These are phyloP conservation scores for Zymoseptoria tritici DNA, from an alignment of 2,329 filamentous ascomycete species.

Conservation along the genomic window DNA sequence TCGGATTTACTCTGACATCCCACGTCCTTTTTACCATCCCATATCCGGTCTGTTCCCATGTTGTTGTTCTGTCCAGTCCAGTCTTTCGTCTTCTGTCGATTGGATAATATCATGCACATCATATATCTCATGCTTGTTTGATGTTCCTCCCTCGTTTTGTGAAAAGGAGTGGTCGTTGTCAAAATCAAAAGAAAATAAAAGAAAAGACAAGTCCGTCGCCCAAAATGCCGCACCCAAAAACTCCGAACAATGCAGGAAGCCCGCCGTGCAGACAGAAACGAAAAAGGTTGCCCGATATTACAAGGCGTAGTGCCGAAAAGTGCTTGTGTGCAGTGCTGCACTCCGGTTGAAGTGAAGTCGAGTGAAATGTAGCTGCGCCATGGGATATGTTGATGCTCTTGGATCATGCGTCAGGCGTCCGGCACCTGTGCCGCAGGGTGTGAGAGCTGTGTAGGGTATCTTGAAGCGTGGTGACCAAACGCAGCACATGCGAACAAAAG, in stretches of 20 bases:
- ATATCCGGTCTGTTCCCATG: neutral
- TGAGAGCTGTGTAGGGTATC: conserved; percentile 7
- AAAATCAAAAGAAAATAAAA: neutral
- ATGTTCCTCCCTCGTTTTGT: neutral
- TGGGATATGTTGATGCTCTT: neutral
- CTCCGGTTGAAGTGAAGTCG: too few species aligned
- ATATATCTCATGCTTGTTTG: neutral
- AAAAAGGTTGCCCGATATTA: neutral
- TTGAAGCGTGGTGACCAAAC: conserved; percentile 13
- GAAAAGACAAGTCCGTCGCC: neutral
- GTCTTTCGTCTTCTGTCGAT: neutral
- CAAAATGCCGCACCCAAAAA: neutral
- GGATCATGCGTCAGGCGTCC: conserved; percentile 6
- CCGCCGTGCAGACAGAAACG: neutral
- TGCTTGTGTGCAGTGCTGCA: neutral
- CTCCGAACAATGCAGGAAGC: neutral
- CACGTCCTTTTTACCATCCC: neutral
- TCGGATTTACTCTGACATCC: neutral
- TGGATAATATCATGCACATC: neutral
- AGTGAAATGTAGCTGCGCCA: too few species aligned
- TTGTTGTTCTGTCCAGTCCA: neutral
- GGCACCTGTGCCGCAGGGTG: conserved; percentile 11
- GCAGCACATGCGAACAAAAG: conserved; percentile 23
- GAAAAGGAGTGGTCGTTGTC: neutral
- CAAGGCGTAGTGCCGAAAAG: neutral